Conservation (phyloP, 2,329 filamentous ascomycete genomes). For the Ceratocystis diversiconidia region DNA sequence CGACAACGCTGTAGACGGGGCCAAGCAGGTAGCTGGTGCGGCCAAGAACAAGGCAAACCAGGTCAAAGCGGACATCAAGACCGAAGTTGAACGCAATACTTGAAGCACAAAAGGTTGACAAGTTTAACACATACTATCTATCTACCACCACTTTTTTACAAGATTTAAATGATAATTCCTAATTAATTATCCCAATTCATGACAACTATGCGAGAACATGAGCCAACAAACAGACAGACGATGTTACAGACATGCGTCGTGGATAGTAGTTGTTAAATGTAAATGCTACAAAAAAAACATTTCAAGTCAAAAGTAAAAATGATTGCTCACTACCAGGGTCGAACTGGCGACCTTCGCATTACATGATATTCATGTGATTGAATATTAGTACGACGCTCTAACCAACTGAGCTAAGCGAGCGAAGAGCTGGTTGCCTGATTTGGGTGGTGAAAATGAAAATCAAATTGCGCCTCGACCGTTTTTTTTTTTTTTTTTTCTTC, state of each 20-base stretch:
- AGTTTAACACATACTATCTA: conserved; percentile 14
- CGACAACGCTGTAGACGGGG: conserved; percentile 25
- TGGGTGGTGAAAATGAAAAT: too few species aligned
- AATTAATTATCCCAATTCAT: background rate
- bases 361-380: conserved; percentile 9
- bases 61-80: conserved; percentile 30
- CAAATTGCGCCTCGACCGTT: too few species aligned
- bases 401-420: conserved; percentile 18
- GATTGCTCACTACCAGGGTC: conserved; percentile 17
- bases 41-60: conserved; percentile 29
- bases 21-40: conserved; percentile 31
- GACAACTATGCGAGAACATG: background rate
- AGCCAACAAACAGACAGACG: background rate
- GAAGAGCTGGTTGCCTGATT: conserved; percentile 7
- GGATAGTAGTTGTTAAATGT: background rate
- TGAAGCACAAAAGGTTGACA: conserved; percentile 20
- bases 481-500: too few species aligned
- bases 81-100: conserved; percentile 24
- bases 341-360: conserved; percentile 17
- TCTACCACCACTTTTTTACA: background rate
- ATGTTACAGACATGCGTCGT: background rate
- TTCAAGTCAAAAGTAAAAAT: too few species aligned
- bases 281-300: background rate
- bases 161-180: background rate
- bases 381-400: conserved; percentile 18